phyloP scores from a whole-genome alignment of 192 early-diverging fungal genomes.

The Gigaspora rosea region DNA sequence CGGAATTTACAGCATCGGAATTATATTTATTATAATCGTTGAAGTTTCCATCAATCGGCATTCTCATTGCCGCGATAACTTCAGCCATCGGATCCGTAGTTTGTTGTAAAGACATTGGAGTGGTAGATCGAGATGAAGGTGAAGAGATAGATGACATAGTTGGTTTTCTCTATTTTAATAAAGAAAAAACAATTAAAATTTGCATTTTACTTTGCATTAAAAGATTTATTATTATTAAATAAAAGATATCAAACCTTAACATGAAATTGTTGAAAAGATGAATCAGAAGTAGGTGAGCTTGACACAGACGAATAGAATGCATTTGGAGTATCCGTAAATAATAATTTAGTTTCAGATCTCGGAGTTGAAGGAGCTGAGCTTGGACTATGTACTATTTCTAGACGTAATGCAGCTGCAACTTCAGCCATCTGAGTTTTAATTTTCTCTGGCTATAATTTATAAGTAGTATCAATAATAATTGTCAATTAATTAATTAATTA shows the following conservation, averaged over 20 bases:
- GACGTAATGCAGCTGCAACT: constrained; percentile 24
- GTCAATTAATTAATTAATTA: too few relatives aligned
- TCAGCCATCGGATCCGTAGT: constrained; percentile 21
- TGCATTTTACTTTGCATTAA: too few relatives aligned
- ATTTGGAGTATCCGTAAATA: too few relatives aligned
- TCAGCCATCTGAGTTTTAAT: constrained; percentile 31
- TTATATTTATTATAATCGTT: not conserved
- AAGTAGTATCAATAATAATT: not conserved
- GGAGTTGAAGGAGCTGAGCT: too few relatives aligned
- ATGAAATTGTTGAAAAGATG: not conserved
- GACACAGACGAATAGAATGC: too few relatives aligned
- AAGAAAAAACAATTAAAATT: too few relatives aligned
- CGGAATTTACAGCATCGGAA: too few relatives aligned
- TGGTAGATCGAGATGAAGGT: not conserved
- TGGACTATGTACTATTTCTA: not conserved
- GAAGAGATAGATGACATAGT: constrained; percentile 12
- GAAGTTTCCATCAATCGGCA: constrained; percentile 30
- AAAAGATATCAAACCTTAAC: constrained; percentile 4
- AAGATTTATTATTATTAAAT: too few relatives aligned
- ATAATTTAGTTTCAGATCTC: too few relatives aligned
- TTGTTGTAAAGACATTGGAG: too few relatives aligned
- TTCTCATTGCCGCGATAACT: constrained; percentile 25
- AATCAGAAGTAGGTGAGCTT: not conserved
- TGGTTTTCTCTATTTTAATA: constrained; percentile 11
- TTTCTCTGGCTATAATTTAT: constrained; percentile 17